Conservation (phyloP, 2,329 filamentous ascomycete species). For the Cladosporium halotolerans region DNA sequence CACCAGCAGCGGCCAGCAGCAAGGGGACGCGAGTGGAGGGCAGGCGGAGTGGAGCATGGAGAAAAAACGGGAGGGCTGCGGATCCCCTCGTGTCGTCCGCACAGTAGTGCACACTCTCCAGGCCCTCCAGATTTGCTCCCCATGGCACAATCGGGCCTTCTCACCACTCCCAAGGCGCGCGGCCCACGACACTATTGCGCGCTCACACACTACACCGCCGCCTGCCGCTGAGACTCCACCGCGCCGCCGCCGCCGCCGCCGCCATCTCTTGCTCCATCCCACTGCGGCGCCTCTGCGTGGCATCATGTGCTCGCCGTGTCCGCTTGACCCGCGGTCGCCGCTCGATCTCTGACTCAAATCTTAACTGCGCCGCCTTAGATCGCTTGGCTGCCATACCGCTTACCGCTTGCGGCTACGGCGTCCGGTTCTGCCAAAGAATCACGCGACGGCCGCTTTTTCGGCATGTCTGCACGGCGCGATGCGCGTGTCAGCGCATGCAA, state of each 20-base stretch:
- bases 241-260: no score
- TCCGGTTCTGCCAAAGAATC: not conserved
- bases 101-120: conserved; percentile 25
- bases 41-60: not conserved
- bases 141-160: conserved; percentile 11
- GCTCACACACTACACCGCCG: no score
- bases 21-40: not conserved
- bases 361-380: not conserved
- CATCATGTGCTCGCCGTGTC: not conserved
- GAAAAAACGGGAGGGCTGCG: not conserved
- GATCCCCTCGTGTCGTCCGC: no score
- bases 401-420: not conserved
- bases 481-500: no score
- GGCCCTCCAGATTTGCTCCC: conserved; percentile 42
- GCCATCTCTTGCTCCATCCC: no score
- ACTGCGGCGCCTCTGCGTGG: not conserved
- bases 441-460: not conserved
- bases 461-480: not conserved
- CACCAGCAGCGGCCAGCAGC: not conserved
- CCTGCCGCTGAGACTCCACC: no score
- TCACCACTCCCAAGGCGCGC: not conserved
- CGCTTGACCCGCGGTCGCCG: not conserved
- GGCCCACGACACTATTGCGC: no score
- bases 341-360: not conserved
- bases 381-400: not conserved